These are phyloP conservation scores for Flammula alnicola DNA, from an alignment of 1,284 basidiomycete species.

Conservation along the genomic window DNA sequence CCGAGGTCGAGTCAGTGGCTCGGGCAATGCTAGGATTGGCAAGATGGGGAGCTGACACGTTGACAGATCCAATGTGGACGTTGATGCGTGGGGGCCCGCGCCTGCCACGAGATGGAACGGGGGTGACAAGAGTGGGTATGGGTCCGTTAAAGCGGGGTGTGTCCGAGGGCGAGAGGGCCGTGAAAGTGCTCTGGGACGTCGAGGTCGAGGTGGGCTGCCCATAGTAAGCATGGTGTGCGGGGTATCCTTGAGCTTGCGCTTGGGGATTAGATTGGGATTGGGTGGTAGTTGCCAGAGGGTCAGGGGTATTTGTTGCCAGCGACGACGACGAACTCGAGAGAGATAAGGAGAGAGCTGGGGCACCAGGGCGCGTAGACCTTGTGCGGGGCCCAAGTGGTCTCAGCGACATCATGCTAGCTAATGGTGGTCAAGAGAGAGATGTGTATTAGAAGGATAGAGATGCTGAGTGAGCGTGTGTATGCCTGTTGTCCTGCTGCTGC, in stretches of 20 bases:
- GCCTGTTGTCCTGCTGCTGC: too few relatives aligned
- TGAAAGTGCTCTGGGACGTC: neutral
- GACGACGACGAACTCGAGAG: too few relatives aligned
- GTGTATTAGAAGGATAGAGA: too few relatives aligned
- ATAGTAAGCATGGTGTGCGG: neutral
- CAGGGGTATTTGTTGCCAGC: too few relatives aligned
- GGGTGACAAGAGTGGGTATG: constrained; percentile 18
- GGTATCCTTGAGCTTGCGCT: neutral
- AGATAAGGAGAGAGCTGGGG: neutral
- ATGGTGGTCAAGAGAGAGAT: neutral
- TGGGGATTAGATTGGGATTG: neutral
- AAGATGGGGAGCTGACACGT: neutral
- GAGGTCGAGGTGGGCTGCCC: neutral
- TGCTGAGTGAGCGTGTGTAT: too few relatives aligned
- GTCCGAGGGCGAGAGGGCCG: constrained; percentile 15
- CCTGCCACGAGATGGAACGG: constrained; percentile 6
- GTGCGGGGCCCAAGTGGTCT: neutral
- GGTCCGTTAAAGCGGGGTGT: constrained; percentile 21
- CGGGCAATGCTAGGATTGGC: constrained; percentile 19
- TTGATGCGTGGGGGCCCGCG: constrained; percentile 37
- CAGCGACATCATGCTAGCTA: neutral
- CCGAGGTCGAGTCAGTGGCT: too few relatives aligned
- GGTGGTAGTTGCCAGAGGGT: too few relatives aligned
- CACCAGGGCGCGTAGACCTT: neutral
- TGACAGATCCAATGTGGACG: constrained; percentile 16